A percentile compares a stretch with the other conserved stretches of the same genome.
Evolutionary conservation across 345 rosid species (phyloP).

Genomic region (Eucalyptus tenuipes): DNA sequence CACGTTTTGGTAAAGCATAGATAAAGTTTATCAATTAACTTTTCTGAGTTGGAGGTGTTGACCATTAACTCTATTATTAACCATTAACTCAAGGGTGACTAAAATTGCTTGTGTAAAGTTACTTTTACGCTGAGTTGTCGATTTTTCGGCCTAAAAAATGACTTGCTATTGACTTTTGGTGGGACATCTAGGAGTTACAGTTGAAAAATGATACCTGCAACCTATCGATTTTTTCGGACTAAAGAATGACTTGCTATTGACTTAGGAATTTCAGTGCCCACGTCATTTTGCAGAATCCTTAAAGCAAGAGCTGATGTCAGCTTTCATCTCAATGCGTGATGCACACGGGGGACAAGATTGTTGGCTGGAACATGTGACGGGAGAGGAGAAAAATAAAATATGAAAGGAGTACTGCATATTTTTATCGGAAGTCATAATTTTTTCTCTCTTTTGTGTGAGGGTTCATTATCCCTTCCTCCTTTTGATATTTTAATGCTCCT

Average conservation of each 20-base stretch:
- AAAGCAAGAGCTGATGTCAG: not conserved
- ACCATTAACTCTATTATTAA: not conserved
- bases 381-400: too few species aligned
- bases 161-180: not conserved
- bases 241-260: not conserved
- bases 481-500: not conserved
- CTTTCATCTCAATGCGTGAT: not conserved
- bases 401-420: too few species aligned
- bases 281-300: not conserved
- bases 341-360: not conserved
- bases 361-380: not conserved
- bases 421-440: too few species aligned
- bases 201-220: not conserved
- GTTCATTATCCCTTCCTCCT: too few species aligned
- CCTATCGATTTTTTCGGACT: not conserved
- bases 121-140: not conserved
- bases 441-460: too few species aligned
- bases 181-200: not conserved
- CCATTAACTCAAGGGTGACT: not conserved
- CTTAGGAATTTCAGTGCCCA: not conserved
- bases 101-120: not conserved
- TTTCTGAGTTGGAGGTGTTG: not conserved
- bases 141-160: not conserved
- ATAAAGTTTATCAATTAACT: not conserved
- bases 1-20: not conserved